These are phyloP conservation scores for Leptosphaerulina australis DNA, from an alignment of 2,329 filamentous ascomycete genomes.

Conservation along the genomic window DNA sequence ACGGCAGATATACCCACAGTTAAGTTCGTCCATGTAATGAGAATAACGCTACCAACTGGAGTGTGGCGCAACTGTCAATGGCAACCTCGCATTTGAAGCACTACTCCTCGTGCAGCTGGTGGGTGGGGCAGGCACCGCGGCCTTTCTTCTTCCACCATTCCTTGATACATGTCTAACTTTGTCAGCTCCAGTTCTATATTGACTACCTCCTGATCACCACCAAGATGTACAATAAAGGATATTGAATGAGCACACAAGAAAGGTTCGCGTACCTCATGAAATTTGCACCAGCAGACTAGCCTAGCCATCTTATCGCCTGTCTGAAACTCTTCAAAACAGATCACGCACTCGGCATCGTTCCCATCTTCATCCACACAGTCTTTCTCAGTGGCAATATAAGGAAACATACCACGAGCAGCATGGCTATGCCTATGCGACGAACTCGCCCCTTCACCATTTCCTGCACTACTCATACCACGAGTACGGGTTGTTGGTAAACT, in stretches of 20 bases:
- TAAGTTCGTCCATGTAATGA: not conserved
- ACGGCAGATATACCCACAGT: too few relatives aligned
- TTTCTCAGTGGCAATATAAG: slow-evolving; percentile 67
- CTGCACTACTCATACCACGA: slow-evolving; percentile 41
- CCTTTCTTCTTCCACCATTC: slow-evolving; percentile 65
- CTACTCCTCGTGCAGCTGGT: slow-evolving; percentile 53
- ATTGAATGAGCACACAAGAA: not conserved
- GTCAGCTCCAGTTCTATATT: slow-evolving; percentile 1
- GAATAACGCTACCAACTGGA: not conserved
- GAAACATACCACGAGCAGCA: slow-evolving; percentile 51
- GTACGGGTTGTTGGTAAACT: slow-evolving; percentile 39
- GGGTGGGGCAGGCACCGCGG: slow-evolving; percentile 64
- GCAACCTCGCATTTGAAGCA: slow-evolving; percentile 1
- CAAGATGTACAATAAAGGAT: too few relatives aligned
- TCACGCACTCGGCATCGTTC: slow-evolving; percentile 63
- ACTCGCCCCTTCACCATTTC: slow-evolving; percentile 35
- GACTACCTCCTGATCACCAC: too few relatives aligned
- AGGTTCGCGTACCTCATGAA: slow-evolving; percentile 59
- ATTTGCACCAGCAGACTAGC: slow-evolving; percentile 68
- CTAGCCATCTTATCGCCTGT: slow-evolving; percentile 64
- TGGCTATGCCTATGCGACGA: slow-evolving; percentile 32
- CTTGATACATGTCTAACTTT: slow-evolving; percentile 58
- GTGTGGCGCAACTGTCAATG: not conserved
- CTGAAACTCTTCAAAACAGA: slow-evolving; percentile 69
- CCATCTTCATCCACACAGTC: slow-evolving; percentile 64